Conservation (phyloP, 2,329 filamentous ascomycete genomes). For the Orbilia ellipsospora region DNA sequence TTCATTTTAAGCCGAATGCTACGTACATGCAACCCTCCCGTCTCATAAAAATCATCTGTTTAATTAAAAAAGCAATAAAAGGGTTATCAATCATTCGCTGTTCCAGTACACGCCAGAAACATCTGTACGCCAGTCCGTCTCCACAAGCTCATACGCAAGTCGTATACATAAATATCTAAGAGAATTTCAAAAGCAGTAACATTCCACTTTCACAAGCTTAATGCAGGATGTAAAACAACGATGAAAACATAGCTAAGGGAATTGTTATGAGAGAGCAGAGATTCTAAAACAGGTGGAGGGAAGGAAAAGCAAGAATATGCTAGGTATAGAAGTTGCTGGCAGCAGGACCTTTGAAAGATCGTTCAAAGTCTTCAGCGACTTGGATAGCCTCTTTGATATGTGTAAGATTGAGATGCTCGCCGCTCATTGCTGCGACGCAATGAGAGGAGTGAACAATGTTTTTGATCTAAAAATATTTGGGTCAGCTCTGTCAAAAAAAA, state of each 20-base stretch:
- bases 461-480: conserved; percentile 68
- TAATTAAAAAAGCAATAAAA: neutral
- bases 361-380: conserved; percentile 81
- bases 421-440: conserved; percentile 72
- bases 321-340: conserved; percentile 14
- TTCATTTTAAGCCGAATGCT: too few species aligned
- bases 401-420: conserved; percentile 75
- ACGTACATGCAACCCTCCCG: too few species aligned
- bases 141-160: neutral
- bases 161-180: neutral
- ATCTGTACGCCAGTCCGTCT: neutral
- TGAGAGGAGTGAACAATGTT: conserved; percentile 64
- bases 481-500: neutral
- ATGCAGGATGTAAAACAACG: too few species aligned
- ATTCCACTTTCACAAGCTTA: neutral
- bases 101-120: conserved; percentile 13
- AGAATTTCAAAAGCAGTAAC: neutral
- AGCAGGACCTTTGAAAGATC: conserved; percentile 69
- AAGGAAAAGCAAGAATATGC: too few species aligned
- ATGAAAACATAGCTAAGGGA: too few species aligned
- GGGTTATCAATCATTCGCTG: neutral
- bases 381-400: conserved; percentile 86
- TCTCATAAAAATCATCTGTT: too few species aligned
- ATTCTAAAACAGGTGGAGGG: too few species aligned
- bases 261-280: too few species aligned